Evolutionary conservation across 2,329 filamentous ascomycete genomes (phyloP).

Genomic region (Diplodia corticola): DNA sequence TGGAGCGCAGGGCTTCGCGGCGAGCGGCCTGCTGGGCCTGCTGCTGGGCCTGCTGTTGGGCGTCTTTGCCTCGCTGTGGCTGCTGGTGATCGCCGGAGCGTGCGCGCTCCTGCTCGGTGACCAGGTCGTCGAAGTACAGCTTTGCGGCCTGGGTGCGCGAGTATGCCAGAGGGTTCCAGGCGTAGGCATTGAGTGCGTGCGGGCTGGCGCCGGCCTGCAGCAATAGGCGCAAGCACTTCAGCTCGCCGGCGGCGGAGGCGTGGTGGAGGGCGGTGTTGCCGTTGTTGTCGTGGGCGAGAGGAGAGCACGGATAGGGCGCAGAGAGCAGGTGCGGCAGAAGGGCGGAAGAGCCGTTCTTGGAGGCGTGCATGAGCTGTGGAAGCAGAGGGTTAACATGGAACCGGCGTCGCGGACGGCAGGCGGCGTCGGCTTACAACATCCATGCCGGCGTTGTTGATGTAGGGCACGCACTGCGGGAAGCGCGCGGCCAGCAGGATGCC

Average conservation of each 20-base stretch:
- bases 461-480: slow-evolving; percentile 63
- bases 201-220: slow-evolving; percentile 77
- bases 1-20: slow-evolving; percentile 17
- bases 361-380: slow-evolving; percentile 42
- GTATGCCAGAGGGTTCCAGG: slow-evolving; percentile 83
- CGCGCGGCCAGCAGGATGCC: slow-evolving; percentile 69
- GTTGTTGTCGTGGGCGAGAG: slow-evolving; percentile 57
- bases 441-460: slow-evolving; percentile 66
- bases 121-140: slow-evolving; percentile 77
- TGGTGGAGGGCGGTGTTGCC: slow-evolving; percentile 90
- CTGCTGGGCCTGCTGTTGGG: neutral
- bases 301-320: slow-evolving; percentile 31
- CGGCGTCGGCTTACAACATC: slow-evolving; percentile 59
- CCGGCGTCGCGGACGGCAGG: neutral
- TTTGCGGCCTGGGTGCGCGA: slow-evolving; percentile 80
- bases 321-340: slow-evolving; percentile 43
- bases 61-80: neutral
- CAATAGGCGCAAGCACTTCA: slow-evolving; percentile 74
- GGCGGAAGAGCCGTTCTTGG: slow-evolving; percentile 46
- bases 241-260: slow-evolving; percentile 76
- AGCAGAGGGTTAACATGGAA: neutral
- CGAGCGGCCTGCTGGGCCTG: slow-evolving; percentile 13
- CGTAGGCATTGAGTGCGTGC: slow-evolving; percentile 69
- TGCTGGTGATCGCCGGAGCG: slow-evolving; percentile 7
- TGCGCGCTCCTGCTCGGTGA: slow-evolving; percentile 63